These are phyloP conservation scores for Skeletonema menzelii DNA, from an alignment of 108 stramenopile genomes.

Conservation along the genomic window DNA sequence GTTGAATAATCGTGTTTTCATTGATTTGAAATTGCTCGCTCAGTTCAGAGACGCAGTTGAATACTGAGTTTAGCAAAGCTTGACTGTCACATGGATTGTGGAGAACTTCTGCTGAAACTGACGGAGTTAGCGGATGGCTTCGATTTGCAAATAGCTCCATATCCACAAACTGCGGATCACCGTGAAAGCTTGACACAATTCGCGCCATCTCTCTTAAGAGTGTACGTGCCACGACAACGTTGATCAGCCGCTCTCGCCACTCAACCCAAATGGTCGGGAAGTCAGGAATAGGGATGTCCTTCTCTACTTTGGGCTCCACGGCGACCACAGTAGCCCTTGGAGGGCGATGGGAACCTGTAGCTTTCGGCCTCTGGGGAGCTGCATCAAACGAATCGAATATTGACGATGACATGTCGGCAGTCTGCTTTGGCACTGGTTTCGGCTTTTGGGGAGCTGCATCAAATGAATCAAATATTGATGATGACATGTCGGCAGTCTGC, in stretches of 20 bases:
- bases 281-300: constrained; percentile 17
- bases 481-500: background rate
- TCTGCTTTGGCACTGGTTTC: constrained; percentile 11
- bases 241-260: constrained; percentile 51
- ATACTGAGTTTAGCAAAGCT: constrained; percentile 41
- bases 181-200: constrained; percentile 50
- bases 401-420: constrained; percentile 38
- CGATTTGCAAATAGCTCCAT: constrained; percentile 30
- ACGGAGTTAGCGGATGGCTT: constrained; percentile 49
- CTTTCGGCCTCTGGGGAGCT: constrained; percentile 25
- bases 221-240: constrained; percentile 49
- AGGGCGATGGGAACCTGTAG: background rate
- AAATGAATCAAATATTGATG: constrained; percentile 55
- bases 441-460: constrained; percentile 34
- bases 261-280: constrained; percentile 58
- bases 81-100: constrained; percentile 67
- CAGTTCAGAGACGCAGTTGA: constrained; percentile 33
- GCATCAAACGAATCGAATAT: constrained; percentile 69
- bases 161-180: constrained; percentile 41
- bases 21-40: constrained; percentile 37
- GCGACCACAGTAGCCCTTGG: background rate
- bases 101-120: constrained; percentile 58
- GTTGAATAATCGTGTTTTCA: constrained; percentile 43
- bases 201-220: constrained; percentile 71
- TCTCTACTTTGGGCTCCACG: constrained; percentile 11